phyloP scores from a whole-genome alignment of 345 rosid genomes.

The Acer saccharum region DNA sequence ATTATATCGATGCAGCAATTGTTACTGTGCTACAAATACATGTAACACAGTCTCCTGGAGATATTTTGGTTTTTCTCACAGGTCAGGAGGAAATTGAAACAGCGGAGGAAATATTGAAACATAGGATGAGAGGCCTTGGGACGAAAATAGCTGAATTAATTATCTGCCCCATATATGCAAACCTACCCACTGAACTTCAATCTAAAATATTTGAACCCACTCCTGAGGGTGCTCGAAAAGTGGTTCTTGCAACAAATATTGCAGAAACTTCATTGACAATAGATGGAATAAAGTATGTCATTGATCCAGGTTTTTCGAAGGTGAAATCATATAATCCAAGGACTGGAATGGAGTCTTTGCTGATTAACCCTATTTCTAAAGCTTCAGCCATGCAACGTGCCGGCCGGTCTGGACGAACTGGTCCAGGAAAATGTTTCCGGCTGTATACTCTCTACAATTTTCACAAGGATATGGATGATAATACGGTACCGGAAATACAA shows the following conservation, averaged over 20 bases:
- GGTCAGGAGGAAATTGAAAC: slow-evolving; percentile 99
- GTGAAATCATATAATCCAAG: slow-evolving; percentile 97
- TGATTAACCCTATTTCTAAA: slow-evolving; percentile 87
- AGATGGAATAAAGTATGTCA: slow-evolving; percentile 88
- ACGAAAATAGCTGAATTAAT: slow-evolving; percentile 92
- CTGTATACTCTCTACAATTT: slow-evolving; percentile 84
- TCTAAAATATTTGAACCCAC: slow-evolving; percentile 97
- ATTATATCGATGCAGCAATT: slow-evolving; percentile 93
- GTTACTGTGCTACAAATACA: slow-evolving; percentile 90
- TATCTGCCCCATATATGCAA: slow-evolving; percentile 96
- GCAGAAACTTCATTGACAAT: slow-evolving; percentile 97
- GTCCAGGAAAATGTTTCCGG: slow-evolving; percentile 92
- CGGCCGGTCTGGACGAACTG: slow-evolving; percentile 96
- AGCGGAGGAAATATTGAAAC: slow-evolving; percentile 90
- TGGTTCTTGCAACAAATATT: slow-evolving; percentile 92
- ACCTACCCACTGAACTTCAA: slow-evolving; percentile 96
- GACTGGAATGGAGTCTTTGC: slow-evolving; percentile 97
- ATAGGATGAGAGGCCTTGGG: slow-evolving; percentile 86
- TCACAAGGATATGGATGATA: slow-evolving; percentile 87
- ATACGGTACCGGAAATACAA: slow-evolving; percentile 91
- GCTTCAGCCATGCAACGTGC: slow-evolving; percentile 97
- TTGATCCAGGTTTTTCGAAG: slow-evolving; percentile 96
- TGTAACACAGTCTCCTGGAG: slow-evolving; percentile 80
- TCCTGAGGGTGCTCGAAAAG: slow-evolving; percentile 97
- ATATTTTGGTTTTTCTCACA: slow-evolving; percentile 85